These are phyloP conservation scores for Parietaria judaica DNA, from an alignment of 306 rosid species.

Conservation along the genomic window DNA sequence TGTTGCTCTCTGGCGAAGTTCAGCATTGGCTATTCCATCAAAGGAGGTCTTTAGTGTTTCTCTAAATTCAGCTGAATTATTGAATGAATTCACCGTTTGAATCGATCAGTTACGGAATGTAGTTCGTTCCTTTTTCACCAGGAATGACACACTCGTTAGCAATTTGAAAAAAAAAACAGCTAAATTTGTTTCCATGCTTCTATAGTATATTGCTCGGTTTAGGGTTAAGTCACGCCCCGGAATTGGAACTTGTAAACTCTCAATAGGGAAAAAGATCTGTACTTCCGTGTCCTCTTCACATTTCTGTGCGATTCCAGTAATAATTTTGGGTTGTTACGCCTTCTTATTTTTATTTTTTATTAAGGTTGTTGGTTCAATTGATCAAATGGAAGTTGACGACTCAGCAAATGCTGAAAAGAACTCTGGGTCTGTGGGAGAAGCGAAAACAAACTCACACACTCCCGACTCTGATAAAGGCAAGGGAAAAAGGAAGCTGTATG, in stretches of 20 bases:
- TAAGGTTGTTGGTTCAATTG: conserved; percentile 88
- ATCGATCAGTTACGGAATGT: background rate
- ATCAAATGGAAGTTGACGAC: conserved; percentile 90
- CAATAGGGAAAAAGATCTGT: no score
- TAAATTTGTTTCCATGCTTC: no score
- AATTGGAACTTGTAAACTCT: background rate
- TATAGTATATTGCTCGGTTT: background rate
- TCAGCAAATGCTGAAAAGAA: conserved; percentile 53
- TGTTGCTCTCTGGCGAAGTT: no score
- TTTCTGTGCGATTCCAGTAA: background rate
- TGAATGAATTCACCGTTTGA: background rate
- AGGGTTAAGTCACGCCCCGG: background rate
- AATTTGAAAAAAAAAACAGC: background rate
- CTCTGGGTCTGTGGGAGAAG: conserved; percentile 49
- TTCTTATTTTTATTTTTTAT: conserved; percentile 18
- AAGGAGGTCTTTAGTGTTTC: no score
- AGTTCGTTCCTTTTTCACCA: background rate
- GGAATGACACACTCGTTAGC: background rate
- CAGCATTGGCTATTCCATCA: no score
- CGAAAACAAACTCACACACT: conserved; percentile 40
- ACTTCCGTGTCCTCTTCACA: background rate
- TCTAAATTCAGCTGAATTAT: no score
- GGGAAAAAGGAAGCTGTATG: conserved; percentile 74
- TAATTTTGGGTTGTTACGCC: background rate
- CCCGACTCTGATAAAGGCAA: conserved; percentile 63